Conservation (phyloP, 2,329 filamentous ascomycete species). For the Xylariaceae sp. region DNA sequence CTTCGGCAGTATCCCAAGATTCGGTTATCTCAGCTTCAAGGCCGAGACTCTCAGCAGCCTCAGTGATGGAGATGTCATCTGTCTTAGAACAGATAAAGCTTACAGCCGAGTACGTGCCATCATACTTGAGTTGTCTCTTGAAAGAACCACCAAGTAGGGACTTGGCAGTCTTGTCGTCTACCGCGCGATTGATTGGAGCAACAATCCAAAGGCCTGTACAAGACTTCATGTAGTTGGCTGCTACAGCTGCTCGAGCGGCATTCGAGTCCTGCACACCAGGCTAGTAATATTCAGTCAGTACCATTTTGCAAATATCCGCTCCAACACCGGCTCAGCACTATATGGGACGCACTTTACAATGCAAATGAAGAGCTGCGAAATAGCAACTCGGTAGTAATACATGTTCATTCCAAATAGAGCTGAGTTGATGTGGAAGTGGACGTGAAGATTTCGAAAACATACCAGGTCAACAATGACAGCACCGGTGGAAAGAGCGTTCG, state of each 20-base stretch:
- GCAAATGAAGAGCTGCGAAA: background rate
- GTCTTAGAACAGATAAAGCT: constrained; percentile 57
- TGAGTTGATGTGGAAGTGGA: background rate
- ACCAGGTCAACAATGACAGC: constrained; percentile 46
- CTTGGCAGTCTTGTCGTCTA: constrained; percentile 67
- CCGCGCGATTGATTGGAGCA: constrained; percentile 66
- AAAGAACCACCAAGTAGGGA: constrained; percentile 62
- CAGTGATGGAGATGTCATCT: constrained; percentile 60
- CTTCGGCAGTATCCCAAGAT: constrained; percentile 44
- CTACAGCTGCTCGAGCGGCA: constrained; percentile 61
- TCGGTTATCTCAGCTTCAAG: constrained; percentile 45
- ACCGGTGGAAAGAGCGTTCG: constrained; percentile 44
- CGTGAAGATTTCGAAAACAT: constrained; percentile 13
- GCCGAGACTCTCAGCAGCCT: constrained; percentile 45
- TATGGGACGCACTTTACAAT: background rate
- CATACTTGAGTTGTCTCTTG: constrained; percentile 65
- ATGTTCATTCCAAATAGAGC: background rate
- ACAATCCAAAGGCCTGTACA: constrained; percentile 67
- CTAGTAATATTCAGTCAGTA: constrained; percentile 30
- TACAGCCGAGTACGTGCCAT: constrained; percentile 59
- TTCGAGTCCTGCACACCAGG: constrained; percentile 62
- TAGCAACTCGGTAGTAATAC: background rate
- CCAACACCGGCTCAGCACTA: no score
- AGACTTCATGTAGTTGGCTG: constrained; percentile 62
- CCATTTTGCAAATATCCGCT: background rate